phyloP scores from a whole-genome alignment of 345 rosid genomes.

The Cardamine chenopodiifolia region DNA sequence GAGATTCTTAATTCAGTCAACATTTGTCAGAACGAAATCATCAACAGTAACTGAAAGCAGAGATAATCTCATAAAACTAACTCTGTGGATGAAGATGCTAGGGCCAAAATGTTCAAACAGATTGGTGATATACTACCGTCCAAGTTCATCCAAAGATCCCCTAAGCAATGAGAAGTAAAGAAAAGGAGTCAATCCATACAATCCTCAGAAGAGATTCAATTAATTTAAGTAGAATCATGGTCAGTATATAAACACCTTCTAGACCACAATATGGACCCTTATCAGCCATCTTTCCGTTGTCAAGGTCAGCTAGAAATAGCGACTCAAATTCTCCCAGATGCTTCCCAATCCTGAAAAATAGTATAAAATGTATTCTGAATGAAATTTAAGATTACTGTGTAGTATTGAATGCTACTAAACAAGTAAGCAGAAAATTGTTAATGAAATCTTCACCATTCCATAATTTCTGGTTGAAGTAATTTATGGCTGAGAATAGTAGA shows the following conservation, averaged over 20 bases:
- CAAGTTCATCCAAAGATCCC: slow-evolving; percentile 92
- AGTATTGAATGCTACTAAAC: slow-evolving; percentile 32
- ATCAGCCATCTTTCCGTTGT: slow-evolving; percentile 55
- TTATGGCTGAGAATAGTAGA: slow-evolving; percentile 52
- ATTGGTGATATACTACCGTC: slow-evolving; percentile 86
- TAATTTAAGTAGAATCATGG: slow-evolving; percentile 9
- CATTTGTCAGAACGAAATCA: slow-evolving; percentile 13
- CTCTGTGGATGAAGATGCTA: slow-evolving; percentile 67
- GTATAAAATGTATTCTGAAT: slow-evolving; percentile 8
- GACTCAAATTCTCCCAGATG: slow-evolving; percentile 84
- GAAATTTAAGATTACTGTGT: slow-evolving; percentile 3
- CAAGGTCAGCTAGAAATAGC: slow-evolving; percentile 68
- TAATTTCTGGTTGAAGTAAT: slow-evolving; percentile 67
- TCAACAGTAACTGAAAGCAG: slow-evolving; percentile 18
- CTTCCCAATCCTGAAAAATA: slow-evolving; percentile 63
- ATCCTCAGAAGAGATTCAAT: slow-evolving; percentile 11
- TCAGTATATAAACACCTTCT: slow-evolving; percentile 52
- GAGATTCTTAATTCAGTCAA: slow-evolving; percentile 35
- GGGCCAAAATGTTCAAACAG: slow-evolving; percentile 72
- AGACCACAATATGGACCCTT: slow-evolving; percentile 53
- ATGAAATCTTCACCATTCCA: slow-evolving; percentile 64
- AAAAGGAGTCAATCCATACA: slow-evolving; percentile 27
- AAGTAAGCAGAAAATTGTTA: slow-evolving; percentile 17
- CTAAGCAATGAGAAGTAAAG: slow-evolving; percentile 45
- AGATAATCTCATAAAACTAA: slow-evolving; percentile 42